These are phyloP conservation scores for Mortierella hygrophila DNA, from an alignment of 192 early-diverging fungal species.

Conservation along the genomic window DNA sequence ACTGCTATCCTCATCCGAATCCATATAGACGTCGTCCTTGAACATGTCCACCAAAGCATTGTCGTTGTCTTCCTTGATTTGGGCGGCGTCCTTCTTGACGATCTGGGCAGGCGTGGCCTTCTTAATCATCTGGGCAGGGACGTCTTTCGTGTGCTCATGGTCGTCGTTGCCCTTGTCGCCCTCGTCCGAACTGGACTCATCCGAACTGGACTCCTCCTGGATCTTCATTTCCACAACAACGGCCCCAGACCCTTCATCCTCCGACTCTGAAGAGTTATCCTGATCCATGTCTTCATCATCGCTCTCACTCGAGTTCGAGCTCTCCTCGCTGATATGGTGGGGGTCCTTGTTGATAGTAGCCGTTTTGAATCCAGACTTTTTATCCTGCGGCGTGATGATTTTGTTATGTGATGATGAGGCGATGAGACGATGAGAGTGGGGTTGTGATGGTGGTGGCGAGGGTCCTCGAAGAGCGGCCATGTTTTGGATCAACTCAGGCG, in stretches of 20 bases:
- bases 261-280: neutral
- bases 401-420: neutral
- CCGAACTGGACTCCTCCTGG: neutral
- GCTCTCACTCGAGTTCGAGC: neutral
- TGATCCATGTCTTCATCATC: neutral
- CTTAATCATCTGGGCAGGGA: neutral
- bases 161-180: neutral
- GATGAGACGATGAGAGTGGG: neutral
- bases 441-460: neutral
- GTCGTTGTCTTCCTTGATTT: neutral
- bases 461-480: neutral
- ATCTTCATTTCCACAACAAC: neutral
- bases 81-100: neutral
- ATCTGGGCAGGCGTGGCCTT: neutral
- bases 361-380: neutral
- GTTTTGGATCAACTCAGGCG: neutral
- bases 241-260: neutral
- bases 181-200: neutral
- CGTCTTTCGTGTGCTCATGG: neutral
- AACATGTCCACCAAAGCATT: neutral
- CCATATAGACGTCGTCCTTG: neutral
- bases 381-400: neutral
- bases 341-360: neutral
- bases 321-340: neutral
- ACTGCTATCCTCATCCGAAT: neutral